Evolutionary conservation across 2,329 filamentous ascomycete genomes (phyloP).

Genomic region (Stemphylium vesicarium): DNA sequence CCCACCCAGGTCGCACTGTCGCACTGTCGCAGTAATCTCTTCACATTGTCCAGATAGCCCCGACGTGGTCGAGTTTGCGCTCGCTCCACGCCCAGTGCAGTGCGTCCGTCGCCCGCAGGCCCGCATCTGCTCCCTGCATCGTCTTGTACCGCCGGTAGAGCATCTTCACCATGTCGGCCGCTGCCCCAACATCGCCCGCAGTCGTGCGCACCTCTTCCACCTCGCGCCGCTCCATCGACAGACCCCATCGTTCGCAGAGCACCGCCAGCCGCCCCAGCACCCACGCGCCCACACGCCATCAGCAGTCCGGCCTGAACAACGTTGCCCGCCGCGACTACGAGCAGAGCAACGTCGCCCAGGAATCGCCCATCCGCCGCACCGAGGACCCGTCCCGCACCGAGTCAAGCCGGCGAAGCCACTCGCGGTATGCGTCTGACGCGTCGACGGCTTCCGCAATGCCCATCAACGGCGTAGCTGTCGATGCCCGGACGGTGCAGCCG

Average conservation of each 20-base stretch:
- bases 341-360: conserved; percentile 67
- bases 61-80: conserved; percentile 23
- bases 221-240: conserved; percentile 40
- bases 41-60: conserved; percentile 8
- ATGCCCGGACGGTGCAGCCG: conserved; percentile 32
- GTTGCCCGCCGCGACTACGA: conserved; percentile 75
- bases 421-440: conserved; percentile 55
- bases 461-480: conserved; percentile 47
- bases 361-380: conserved; percentile 64
- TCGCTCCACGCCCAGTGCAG: conserved; percentile 26
- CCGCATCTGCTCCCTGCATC: conserved; percentile 35
- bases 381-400: conserved; percentile 66
- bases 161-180: conserved; percentile 44
- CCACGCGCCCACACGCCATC: conserved; percentile 46
- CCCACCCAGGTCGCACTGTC: background rate
- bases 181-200: conserved; percentile 53
- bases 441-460: conserved; percentile 46
- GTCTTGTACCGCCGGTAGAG: conserved; percentile 11
- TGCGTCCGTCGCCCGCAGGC: conserved; percentile 23
- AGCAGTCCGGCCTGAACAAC: conserved; percentile 55
- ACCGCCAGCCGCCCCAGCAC: conserved; percentile 38
- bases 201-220: conserved; percentile 45
- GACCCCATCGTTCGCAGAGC: conserved; percentile 48
- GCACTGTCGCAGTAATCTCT: conserved; percentile 14
- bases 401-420: conserved; percentile 56